Evolutionary conservation across 768 basidiomycete species (phyloP), one percentile per base, ranked within the genome.

Genomic region (Hypholoma fasciculare): DNA sequence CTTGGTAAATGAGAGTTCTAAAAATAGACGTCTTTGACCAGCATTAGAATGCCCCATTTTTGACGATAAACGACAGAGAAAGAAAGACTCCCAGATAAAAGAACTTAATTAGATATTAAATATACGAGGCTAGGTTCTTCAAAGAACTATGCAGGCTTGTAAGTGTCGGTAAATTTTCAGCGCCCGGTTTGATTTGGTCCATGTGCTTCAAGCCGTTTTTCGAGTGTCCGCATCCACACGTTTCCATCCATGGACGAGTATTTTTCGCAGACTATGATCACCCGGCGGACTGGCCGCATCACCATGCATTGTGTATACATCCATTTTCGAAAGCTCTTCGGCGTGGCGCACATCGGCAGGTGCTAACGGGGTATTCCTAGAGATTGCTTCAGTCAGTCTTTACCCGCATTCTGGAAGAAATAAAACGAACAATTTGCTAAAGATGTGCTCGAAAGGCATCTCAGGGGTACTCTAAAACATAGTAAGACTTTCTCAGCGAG

Each of bases 321-420:
- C 34, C 34, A 54, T 46, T 30, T 62, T 67, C 27, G 81, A 67
- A 49, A 89, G 76, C 52, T 83, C 82, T 44, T 77, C 72, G 0
- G 85, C 87, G 38, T 64, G 78, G 36, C 84, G 79, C 4, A 77
- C 71, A 64, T 89, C 84, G 5, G 75, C 72, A 1, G 88, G 88
- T 3, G 84, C 82, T 69, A 89, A 83, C 0, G 88, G 88, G 70
- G 86, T 82, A 67, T 89, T 90, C 73, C 74, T 76, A 42, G n/a
- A 2, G 50, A 19, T n/a, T 34, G 30, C 34, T n/a, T 58, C 7
- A 59, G 49, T 19, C 30, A 20, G 17, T 20, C 37, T 8, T 7
- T 5, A 19, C 17, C 2, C 48, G 11, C 13, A 34, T 16, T 4
- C 7, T n/a, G 16, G 36, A 23, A 20, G 6, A 8, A 34, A 20